phyloP scores from a whole-genome alignment of 257 asterid species.

The Lycium ferocissimum region DNA sequence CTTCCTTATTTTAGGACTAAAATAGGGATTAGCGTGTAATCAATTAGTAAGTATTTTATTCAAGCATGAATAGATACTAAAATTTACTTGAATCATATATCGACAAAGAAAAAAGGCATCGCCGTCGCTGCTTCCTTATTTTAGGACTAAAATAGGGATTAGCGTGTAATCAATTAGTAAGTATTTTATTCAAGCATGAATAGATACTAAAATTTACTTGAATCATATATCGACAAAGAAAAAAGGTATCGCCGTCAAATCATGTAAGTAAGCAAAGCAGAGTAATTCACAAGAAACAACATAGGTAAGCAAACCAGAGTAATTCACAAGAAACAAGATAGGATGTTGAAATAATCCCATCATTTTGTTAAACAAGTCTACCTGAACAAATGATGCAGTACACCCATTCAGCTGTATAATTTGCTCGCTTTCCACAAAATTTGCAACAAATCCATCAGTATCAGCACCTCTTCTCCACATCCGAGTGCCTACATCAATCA shows the following conservation, averaged over 20 bases:
- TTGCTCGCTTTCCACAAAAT: slow-evolving; percentile 96
- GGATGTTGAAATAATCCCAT: neutral
- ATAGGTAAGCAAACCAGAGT: neutral
- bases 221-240: neutral
- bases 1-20: neutral
- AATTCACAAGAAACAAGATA: neutral
- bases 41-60: neutral
- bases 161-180: neutral
- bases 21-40: neutral
- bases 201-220: neutral
- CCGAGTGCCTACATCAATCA: slow-evolving; percentile 64
- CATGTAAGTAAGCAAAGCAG: neutral
- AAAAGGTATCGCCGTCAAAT: neutral
- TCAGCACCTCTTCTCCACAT: slow-evolving; percentile 99
- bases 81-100: neutral
- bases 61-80: neutral
- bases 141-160: neutral
- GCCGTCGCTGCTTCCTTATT: neutral
- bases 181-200: neutral
- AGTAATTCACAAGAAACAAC: neutral
- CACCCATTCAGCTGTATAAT: slow-evolving; percentile 71
- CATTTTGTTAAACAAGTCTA: slow-evolving; percentile 30
- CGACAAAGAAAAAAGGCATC: neutral
- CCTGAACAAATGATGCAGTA: slow-evolving; percentile 91
- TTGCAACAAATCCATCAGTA: slow-evolving; percentile 95